Percentiles rank a stretch among this genome's conserved stretches.
These are phyloP conservation scores for Aspergillus bombycis DNA, from an alignment of 2,329 filamentous ascomycete genomes.

Conservation along the genomic window DNA sequence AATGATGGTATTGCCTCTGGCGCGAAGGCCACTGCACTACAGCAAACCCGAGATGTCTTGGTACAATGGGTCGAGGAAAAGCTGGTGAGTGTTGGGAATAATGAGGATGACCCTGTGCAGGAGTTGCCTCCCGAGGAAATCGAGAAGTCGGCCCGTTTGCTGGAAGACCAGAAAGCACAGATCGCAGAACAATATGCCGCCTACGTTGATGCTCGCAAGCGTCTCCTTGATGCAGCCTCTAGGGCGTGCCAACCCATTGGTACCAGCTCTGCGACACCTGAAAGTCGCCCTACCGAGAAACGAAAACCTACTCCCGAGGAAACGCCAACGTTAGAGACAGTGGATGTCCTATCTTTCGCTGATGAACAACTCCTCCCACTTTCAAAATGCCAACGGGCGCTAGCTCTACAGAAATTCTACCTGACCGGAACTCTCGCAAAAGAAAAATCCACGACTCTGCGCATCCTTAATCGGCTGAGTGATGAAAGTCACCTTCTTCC, in stretches of 20 bases:
- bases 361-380: slow-evolving; percentile 38
- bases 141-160: slow-evolving; percentile 30
- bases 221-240: slow-evolving; percentile 39
- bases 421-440: slow-evolving; percentile 41
- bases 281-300: slow-evolving; percentile 19
- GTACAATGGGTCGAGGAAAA: slow-evolving; percentile 57
- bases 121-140: slow-evolving; percentile 35
- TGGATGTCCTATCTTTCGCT: slow-evolving; percentile 37
- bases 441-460: slow-evolving; percentile 40
- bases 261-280: slow-evolving; percentile 26
- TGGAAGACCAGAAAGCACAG: slow-evolving; percentile 36
- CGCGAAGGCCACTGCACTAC: slow-evolving; percentile 41
- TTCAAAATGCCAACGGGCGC: slow-evolving; percentile 39
- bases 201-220: slow-evolving; percentile 41
- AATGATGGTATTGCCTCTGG: slow-evolving; percentile 15
- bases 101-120: slow-evolving; percentile 31
- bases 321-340: slow-evolving; percentile 24
- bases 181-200: slow-evolving; percentile 40
- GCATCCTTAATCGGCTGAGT: slow-evolving; percentile 42
- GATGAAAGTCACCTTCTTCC: slow-evolving; percentile 49
- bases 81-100: slow-evolving; percentile 40
- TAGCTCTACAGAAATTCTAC: slow-evolving; percentile 43
- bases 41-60: slow-evolving; percentile 52
- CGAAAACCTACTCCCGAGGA: slow-evolving; percentile 18
- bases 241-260: slow-evolving; percentile 39